Percentiles rank a stretch among this genome's conserved stretches.
Evolutionary conservation across 2,329 filamentous ascomycete species (phyloP).

Genomic region (Epichloe sibirici): DNA sequence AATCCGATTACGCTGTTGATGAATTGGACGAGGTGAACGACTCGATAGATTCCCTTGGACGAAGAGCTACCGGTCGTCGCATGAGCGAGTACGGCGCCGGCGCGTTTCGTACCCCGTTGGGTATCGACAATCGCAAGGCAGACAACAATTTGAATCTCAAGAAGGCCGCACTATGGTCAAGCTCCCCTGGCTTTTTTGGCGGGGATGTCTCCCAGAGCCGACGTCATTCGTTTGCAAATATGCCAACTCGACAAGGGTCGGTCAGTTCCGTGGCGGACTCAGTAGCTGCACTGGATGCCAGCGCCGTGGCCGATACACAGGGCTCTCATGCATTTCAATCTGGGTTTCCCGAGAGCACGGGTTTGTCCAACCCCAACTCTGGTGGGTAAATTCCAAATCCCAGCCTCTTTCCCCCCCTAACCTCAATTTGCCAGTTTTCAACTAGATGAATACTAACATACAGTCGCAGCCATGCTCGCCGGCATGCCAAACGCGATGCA

Average conservation of each 20-base stretch:
- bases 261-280: conserved; percentile 48
- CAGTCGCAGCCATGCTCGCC: conserved; percentile 13
- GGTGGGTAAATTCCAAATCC: conserved; percentile 21
- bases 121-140: conserved; percentile 48
- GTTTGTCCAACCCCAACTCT: conserved; percentile 24
- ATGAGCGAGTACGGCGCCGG: conserved; percentile 45
- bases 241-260: conserved; percentile 51
- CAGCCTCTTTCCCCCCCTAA: not conserved
- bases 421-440: not conserved
- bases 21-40: conserved; percentile 55
- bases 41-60: conserved; percentile 30
- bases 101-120: conserved; percentile 34
- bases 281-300: conserved; percentile 32
- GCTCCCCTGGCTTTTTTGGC: conserved; percentile 51
- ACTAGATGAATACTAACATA: not conserved
- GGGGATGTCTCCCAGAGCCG: conserved; percentile 59
- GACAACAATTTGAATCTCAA: conserved; percentile 48
- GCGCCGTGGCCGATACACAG: conserved; percentile 28
- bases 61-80: conserved; percentile 34
- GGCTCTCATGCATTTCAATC: conserved; percentile 30
- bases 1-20: conserved; percentile 61
- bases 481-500: conserved; percentile 16
- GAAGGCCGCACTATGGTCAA: conserved; percentile 59
- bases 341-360: conserved; percentile 26
- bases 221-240: conserved; percentile 67